A percentile compares a stretch with the other conserved stretches of the same genome.
Evolutionary conservation across 2,329 filamentous ascomycete species (phyloP).

Genomic region (Scytalidium sp.): DNA sequence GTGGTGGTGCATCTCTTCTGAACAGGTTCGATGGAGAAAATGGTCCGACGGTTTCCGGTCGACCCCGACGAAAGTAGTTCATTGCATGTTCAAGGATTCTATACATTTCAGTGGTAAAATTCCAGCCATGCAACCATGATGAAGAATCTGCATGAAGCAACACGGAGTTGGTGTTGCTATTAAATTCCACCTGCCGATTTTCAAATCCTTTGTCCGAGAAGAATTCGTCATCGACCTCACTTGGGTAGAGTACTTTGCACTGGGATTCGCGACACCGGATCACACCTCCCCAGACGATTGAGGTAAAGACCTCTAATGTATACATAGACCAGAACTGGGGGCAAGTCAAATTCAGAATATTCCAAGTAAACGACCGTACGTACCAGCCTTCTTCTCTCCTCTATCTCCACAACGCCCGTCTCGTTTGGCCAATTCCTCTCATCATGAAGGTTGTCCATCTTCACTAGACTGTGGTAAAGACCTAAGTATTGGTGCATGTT

Average conservation of each 20-base stretch:
- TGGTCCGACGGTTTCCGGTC: slow-evolving; percentile 1
- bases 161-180: no score
- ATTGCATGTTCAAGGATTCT: slow-evolving; percentile 51
- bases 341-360: slow-evolving; percentile 5
- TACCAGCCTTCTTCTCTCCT: slow-evolving; percentile 46
- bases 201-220: slow-evolving; percentile 25
- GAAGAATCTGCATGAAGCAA: slow-evolving; percentile 20
- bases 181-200: no score
- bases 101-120: slow-evolving; percentile 55
- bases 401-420: slow-evolving; percentile 41
- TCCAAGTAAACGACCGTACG: background rate
- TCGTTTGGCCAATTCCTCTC: slow-evolving; percentile 48
- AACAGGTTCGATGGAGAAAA: slow-evolving; percentile 9
- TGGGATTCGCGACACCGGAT: slow-evolving; percentile 43
- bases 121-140: slow-evolving; percentile 54
- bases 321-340: slow-evolving; percentile 54
- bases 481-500: slow-evolving; percentile 50
- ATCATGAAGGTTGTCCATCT: slow-evolving; percentile 49
- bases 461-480: slow-evolving; percentile 45
- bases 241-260: slow-evolving; percentile 44
- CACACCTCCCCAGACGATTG: slow-evolving; percentile 48
- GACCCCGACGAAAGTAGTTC: slow-evolving; percentile 12
- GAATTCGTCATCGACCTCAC: slow-evolving; percentile 43
- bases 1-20: slow-evolving; percentile 3
- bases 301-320: slow-evolving; percentile 51